Conservation (phyloP, 2,329 filamentous ascomycete species). For the Byssochlamys sp. region DNA sequence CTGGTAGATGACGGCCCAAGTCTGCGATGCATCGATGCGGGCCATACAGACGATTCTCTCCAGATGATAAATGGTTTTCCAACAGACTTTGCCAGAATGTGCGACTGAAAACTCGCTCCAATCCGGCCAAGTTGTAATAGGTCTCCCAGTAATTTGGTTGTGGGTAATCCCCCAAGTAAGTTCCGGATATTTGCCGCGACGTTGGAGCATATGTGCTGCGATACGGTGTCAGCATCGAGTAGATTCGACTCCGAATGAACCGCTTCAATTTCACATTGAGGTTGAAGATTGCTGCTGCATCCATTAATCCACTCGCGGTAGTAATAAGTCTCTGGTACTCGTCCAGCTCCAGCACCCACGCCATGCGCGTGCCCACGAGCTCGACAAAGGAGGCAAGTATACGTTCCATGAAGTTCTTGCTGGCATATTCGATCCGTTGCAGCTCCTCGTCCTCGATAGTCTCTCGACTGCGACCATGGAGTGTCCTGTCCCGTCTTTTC, state of each 20-base stretch:
- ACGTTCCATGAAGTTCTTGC: conserved; percentile 43
- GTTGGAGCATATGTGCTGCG: neutral
- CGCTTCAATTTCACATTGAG: conserved; percentile 20
- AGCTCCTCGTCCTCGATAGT: conserved; percentile 45
- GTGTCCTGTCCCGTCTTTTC: conserved; percentile 13
- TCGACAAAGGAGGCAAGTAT: conserved; percentile 28
- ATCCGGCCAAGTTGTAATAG: neutral
- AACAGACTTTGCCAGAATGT: neutral
- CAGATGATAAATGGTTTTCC: neutral
- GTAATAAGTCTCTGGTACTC: conserved; percentile 18
- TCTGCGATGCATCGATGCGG: neutral
- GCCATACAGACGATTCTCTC: neutral
- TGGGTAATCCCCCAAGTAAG: neutral
- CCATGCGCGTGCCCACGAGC: conserved; percentile 26
- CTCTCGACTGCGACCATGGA: conserved; percentile 42
- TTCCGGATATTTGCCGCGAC: neutral
- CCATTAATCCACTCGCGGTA: conserved; percentile 4
- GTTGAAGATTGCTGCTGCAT: conserved; percentile 7
- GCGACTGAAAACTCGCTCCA: neutral
- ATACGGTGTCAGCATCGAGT: conserved; percentile 8
- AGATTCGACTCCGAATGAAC: conserved; percentile 23
- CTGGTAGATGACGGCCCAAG: neutral
- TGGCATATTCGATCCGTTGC: conserved; percentile 52
- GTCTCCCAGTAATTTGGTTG: neutral
- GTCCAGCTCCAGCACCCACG: conserved; percentile 27